A percentile compares a stretch with the other conserved stretches of the same genome.
Conservation (phyloP, 306 rosid species). For the Mucuna pruriens region DNA sequence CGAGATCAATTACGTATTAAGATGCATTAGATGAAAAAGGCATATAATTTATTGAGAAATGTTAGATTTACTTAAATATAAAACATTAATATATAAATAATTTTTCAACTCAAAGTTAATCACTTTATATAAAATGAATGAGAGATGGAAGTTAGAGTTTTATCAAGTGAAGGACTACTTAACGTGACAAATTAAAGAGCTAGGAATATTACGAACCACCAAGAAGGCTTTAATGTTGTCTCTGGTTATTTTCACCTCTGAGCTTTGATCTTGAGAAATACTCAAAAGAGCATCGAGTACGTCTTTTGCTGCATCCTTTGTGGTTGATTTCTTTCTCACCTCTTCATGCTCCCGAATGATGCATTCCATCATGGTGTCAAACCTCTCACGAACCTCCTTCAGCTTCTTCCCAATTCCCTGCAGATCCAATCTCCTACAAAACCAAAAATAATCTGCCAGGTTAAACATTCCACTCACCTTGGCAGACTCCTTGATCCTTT, state of each 20-base stretch:
- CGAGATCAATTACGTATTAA: no score
- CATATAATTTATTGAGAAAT: no score
- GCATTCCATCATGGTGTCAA: constrained; percentile 50
- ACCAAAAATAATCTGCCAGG: constrained; percentile 54
- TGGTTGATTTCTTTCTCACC: constrained; percentile 20
- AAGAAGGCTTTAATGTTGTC: constrained; percentile 66
- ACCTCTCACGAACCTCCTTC: constrained; percentile 49
- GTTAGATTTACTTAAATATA: no score
- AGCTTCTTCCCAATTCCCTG: constrained; percentile 59
- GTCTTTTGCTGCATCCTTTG: constrained; percentile 19
- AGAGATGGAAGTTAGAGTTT: no score
- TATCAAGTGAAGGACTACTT: no score
- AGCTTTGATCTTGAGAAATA: constrained; percentile 47
- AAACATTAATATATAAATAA: no score
- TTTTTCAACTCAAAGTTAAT: no score
- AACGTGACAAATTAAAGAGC: not conserved
- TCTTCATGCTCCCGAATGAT: constrained; percentile 61
- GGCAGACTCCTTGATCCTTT: constrained; percentile 44
- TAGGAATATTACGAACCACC: constrained; percentile 45
- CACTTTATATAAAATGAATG: no score
- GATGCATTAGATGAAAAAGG: not conserved
- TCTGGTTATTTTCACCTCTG: constrained; percentile 54
- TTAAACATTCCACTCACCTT: constrained; percentile 42
- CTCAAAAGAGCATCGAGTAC: constrained; percentile 46
- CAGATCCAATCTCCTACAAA: constrained; percentile 54